Percentiles rank a stretch among this genome's conserved stretches.
Conservation (phyloP, 257 asterid genomes). For the Anisodus tanguticus region DNA sequence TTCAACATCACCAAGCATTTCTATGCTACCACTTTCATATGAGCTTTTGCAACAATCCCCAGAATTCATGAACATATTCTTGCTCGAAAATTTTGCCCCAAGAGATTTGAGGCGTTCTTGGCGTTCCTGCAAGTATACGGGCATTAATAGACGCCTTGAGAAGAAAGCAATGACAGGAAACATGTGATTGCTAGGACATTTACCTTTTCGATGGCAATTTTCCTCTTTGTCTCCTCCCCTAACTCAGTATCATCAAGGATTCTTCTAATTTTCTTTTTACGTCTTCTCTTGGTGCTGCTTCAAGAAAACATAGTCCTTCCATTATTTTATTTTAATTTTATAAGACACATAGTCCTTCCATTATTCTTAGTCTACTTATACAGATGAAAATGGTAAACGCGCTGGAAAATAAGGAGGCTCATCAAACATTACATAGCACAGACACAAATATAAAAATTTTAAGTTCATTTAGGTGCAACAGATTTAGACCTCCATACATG, state of each 20-base stretch:
- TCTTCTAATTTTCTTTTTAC: conserved; percentile 87
- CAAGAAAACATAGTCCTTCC: conserved; percentile 29
- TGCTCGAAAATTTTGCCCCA: conserved; percentile 76
- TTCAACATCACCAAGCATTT: conserved; percentile 75
- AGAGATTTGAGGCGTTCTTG: conserved; percentile 97
- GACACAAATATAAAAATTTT: not conserved
- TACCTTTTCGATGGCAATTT: conserved; percentile 97
- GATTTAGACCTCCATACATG: conserved; percentile 2
- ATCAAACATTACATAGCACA: conserved; percentile 17
- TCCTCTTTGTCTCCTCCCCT: conserved; percentile 95
- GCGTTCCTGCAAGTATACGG: conserved; percentile 68
- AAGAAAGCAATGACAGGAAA: not conserved
- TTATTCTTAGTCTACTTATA: not conserved
- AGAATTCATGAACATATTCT: conserved; percentile 59
- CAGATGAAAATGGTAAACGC: not conserved
- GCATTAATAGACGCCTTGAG: not conserved
- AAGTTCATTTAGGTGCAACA: conserved; percentile 4
- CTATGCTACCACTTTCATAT: conserved; percentile 61
- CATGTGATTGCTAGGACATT: not conserved
- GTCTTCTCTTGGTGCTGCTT: conserved; percentile 69
- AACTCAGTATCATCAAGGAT: conserved; percentile 94
- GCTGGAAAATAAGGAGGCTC: conserved; percentile 9
- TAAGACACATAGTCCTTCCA: conserved; percentile 5
- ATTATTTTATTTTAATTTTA: not conserved
- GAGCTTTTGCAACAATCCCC: conserved; percentile 50